Percentiles rank a stretch among this genome's conserved stretches.
Evolutionary conservation across 495 filamentous ascomycete genomes (phyloP).

Genomic region (Copromyces sp.): DNA sequence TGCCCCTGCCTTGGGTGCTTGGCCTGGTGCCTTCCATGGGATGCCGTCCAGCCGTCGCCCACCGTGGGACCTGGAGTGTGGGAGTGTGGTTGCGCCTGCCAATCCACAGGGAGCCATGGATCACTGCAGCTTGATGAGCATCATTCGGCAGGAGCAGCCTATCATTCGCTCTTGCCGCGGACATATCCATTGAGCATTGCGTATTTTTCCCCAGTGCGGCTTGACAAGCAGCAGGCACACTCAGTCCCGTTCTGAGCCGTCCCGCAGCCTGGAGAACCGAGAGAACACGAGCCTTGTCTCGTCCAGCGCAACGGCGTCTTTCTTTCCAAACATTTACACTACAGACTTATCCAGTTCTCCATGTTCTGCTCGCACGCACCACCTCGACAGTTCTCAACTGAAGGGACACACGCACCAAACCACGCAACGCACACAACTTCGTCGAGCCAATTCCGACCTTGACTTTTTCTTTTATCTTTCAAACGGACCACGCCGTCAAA

Average conservation of each 20-base stretch:
- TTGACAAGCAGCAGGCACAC: neutral
- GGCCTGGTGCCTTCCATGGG: neutral
- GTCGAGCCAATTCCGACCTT: neutral
- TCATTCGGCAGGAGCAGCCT: neutral
- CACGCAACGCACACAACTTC: neutral
- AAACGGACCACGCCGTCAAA: neutral
- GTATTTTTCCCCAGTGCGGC: neutral
- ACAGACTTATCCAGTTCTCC: neutral
- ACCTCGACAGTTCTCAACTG: neutral
- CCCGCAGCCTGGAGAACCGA: neutral
- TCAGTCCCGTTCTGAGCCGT: neutral
- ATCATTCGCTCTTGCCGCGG: neutral
- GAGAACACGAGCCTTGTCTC: neutral
- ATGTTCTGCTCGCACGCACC: neutral
- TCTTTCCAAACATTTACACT: neutral
- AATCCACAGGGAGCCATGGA: neutral
- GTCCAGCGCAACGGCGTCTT: neutral
- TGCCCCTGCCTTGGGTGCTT: neutral
- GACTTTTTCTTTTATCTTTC: neutral
- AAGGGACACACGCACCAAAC: neutral
- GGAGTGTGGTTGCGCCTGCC: neutral
- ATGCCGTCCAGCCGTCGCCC: neutral
- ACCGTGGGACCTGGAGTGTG: neutral
- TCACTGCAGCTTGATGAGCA: neutral
- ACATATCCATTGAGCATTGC: neutral